Percentiles rank a stretch among this genome's conserved stretches.
Conservation (phyloP, 2,329 filamentous ascomycete genomes). For the Alternaria alternata region DNA sequence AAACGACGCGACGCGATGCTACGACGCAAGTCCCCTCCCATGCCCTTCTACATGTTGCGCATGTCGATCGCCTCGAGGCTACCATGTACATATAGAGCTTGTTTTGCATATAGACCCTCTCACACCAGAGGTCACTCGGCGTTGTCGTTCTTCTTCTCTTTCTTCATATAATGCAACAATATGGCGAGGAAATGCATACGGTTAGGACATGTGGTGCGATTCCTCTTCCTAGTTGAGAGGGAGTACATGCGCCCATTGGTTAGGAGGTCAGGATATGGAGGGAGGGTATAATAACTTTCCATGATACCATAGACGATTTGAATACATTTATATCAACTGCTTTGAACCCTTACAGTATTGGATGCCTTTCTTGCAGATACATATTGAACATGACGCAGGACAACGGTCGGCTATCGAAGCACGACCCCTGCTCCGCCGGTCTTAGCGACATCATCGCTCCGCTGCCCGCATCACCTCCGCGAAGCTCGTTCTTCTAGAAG, state of each 20-base stretch:
- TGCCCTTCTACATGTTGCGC: neutral
- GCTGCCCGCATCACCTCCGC: slow-evolving; percentile 23
- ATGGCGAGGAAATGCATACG: neutral
- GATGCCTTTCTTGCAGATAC: neutral
- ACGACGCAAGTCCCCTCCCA: neutral
- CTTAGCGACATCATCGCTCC: slow-evolving; percentile 17
- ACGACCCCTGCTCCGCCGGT: slow-evolving; percentile 17
- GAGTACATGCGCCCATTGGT: neutral
- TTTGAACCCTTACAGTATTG: neutral
- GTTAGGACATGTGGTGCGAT: neutral
- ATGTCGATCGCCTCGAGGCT: neutral
- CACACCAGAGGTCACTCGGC: neutral
- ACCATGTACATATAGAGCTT: slow-evolving; percentile 16
- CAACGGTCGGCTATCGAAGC: neutral
- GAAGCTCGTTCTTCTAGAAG: slow-evolving; percentile 16
- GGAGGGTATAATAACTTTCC: neutral
- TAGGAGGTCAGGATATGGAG: neutral
- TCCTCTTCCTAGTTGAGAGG: neutral
- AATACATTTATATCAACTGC: neutral
- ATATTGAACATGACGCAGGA: slow-evolving; percentile 1
- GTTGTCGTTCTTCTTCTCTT: neutral
- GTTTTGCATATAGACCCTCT: slow-evolving; percentile 8
- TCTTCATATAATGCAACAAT: slow-evolving; percentile 1
- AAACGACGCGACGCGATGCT: neutral
- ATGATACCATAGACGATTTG: neutral